phyloP scores from a whole-genome alignment of 2,329 filamentous ascomycete genomes.

The Xylaria sp. region DNA sequence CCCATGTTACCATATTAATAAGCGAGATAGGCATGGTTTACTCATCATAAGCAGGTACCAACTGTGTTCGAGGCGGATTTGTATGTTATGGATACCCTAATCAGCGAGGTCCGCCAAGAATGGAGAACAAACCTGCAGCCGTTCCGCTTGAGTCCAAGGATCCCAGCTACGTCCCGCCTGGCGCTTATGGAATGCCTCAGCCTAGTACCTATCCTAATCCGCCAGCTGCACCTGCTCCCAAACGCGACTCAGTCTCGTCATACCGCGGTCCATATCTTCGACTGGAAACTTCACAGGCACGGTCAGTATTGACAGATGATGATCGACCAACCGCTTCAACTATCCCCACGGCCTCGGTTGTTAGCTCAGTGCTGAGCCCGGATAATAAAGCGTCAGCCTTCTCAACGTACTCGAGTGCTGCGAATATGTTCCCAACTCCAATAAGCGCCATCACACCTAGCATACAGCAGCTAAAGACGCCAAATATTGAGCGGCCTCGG shows the following conservation, averaged over 20 bases:
- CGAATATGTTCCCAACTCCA: constrained; percentile 70
- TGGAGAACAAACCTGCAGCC: constrained; percentile 73
- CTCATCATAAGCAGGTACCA: constrained; percentile 70
- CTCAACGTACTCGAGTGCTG: constrained; percentile 60
- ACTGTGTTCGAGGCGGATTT: constrained; percentile 91
- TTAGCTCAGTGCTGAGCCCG: constrained; percentile 57
- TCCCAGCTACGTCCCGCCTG: constrained; percentile 68
- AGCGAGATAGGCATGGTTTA: constrained; percentile 29
- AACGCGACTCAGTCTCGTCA: constrained; percentile 67
- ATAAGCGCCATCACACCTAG: constrained; percentile 63
- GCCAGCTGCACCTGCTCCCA: constrained; percentile 50
- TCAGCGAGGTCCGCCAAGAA: constrained; percentile 83
- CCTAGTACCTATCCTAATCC: constrained; percentile 47
- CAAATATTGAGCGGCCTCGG: constrained; percentile 57
- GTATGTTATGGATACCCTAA: constrained; percentile 91
- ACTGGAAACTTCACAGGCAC: constrained; percentile 71
- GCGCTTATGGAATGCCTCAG: constrained; percentile 71
- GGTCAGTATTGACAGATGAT: constrained; percentile 66
- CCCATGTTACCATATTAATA: neutral
- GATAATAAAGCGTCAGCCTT: constrained; percentile 72
- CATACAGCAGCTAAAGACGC: constrained; percentile 51
- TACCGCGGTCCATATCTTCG: constrained; percentile 71
- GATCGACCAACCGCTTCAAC: constrained; percentile 69
- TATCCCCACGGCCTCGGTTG: constrained; percentile 66
- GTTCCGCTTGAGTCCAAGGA: constrained; percentile 89